Percentiles rank a stretch among this genome's conserved stretches.
Conservation (phyloP, 2,329 filamentous ascomycete species). For the Aspergillus hiratsukae region DNA sequence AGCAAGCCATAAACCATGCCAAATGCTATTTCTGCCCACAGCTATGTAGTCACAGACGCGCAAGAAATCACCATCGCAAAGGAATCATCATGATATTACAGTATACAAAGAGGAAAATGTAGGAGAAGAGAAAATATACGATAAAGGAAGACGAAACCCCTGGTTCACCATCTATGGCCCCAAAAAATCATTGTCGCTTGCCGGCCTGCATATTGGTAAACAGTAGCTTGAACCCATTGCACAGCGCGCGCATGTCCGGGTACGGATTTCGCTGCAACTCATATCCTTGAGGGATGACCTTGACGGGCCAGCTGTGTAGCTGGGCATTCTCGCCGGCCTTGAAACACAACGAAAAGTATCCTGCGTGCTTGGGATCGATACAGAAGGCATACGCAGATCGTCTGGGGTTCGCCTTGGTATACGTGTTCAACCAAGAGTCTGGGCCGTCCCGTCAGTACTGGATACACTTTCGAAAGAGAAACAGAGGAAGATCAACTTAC, state of each 20-base stretch:
- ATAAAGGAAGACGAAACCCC: conserved; percentile 1
- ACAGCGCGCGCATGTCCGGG: conserved; percentile 89
- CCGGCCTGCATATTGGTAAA: conserved; percentile 60
- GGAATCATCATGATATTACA: not conserved
- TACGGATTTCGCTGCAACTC: conserved; percentile 86
- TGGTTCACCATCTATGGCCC: not conserved
- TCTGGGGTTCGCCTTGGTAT: conserved; percentile 92
- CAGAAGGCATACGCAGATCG: conserved; percentile 95
- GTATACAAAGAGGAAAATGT: not conserved
- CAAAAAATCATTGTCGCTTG: conserved; percentile 19
- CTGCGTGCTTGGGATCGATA: conserved; percentile 83
- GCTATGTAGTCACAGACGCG: not conserved
- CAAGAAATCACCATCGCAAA: not conserved
- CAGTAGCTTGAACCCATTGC: conserved; percentile 93
- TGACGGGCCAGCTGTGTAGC: conserved; percentile 76
- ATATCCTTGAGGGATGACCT: conserved; percentile 88
- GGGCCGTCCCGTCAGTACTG: conserved; percentile 11
- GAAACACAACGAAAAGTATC: conserved; percentile 95
- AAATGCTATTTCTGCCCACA: conserved; percentile 7
- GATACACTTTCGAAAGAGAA: not conserved
- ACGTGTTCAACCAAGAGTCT: conserved; percentile 96
- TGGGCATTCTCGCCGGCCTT: conserved; percentile 75
- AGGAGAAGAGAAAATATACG: conserved; percentile 10
- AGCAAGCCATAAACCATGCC: conserved; percentile 10
- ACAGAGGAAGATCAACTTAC: conserved; percentile 52